Base-by-base conservation (phyloP, 1,284 basidiomycete genomes). In the Ceratobasidium sp. region DNA sequence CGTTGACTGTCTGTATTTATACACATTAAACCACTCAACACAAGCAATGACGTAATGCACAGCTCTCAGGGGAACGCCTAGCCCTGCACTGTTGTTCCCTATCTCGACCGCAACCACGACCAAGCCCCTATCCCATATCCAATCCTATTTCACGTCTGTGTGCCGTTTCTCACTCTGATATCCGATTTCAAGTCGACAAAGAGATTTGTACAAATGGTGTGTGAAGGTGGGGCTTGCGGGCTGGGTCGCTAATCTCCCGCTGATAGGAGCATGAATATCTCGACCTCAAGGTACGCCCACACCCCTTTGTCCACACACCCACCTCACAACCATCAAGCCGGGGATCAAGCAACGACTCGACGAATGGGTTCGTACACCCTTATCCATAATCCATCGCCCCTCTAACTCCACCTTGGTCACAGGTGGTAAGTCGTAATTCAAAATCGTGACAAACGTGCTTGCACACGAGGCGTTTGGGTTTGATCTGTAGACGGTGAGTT, bases 111-210 rank as follows among this genome's bases (percentile, higher is more conserved):
- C 51, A 28, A 53, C 51, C 16, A 53, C 51, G 5, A 53, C 51
- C 25, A 28, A 53, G 51, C 51, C 51, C 51, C 51, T 53, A 53
- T 53, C 48, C 30, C 30, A 33, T 33, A 33, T 33, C 30, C 30
- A 33, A 33, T 33, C 6, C 2, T 33, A 33, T 33, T 33, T 33
- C 30, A 33, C 30, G 2, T 33, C 6, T 33, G 30, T 33, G 30
- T 6, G 3, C 30, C 48, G 18, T 53, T 28, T 28, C 23, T 53
- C 30, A 33, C 3, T 6, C 30, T 33, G 30, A 33, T 33, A 33
- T 33, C 30, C 30, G 30, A 33, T 33, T 33, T 33, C 30, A 33
- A 33, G 30, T 33, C 30, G 30, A 33, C 30, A 33, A 33, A 53
- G 51, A 28, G 30, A 30, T 23, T 53, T 53, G 42, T n/a, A n/a